Evolutionary conservation across 2,329 filamentous ascomycete species (phyloP), one percentile per base, ranked within the genome.

Genomic region (Pseudopyrenochaeta lycopersici): DNA sequence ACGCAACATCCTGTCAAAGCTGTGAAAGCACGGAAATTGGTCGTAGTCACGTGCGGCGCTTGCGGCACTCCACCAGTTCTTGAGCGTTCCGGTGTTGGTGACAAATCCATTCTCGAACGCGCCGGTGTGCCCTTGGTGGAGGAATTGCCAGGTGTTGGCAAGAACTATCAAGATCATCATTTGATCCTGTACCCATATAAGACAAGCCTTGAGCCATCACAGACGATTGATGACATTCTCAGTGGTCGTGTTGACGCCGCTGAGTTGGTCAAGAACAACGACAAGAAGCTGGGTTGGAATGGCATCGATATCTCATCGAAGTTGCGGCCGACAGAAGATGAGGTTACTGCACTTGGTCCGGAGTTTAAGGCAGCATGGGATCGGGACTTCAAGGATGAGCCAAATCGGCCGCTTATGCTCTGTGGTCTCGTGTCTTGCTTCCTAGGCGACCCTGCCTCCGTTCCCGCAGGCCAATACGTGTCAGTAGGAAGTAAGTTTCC

Each of bases 141-240:
- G 10, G 79, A 88, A 56, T 81, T 86, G 1, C 82, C 83, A 0
- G 85, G 87, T 23, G 86, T 90, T 5, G 88, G 87, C 4, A 83
- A 82, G 53, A 86, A 89, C 70, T 79, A 90, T 15, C 80, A 87
- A 46, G 88, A 90, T 64, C 86, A 88, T 52, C 78, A 87, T 36
- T 71, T 88, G 1, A 56, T 83, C 0, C 62, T 84, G 0, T 84
- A 82, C 52, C 76, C 82, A 0, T 88, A 86, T 68, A 78, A 77
- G 43, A 80, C 81, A 1, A 76, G 68, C 11, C 67, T 84, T 0
- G 66, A 67, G 0, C 72, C 78, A 1, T 67, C 76, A 6, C 80
- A 85, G 56, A 86, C 83, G 35, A 61, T 86, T n/a, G 84, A 88
- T 53, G 78, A 75, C 1, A 75, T 87, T 7, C 64, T 84, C 0